A percentile compares a stretch with the other conserved stretches of the same genome.
These are phyloP conservation scores for Scutellaria galericulata DNA, from an alignment of 257 asterid species.

Conservation along the genomic window DNA sequence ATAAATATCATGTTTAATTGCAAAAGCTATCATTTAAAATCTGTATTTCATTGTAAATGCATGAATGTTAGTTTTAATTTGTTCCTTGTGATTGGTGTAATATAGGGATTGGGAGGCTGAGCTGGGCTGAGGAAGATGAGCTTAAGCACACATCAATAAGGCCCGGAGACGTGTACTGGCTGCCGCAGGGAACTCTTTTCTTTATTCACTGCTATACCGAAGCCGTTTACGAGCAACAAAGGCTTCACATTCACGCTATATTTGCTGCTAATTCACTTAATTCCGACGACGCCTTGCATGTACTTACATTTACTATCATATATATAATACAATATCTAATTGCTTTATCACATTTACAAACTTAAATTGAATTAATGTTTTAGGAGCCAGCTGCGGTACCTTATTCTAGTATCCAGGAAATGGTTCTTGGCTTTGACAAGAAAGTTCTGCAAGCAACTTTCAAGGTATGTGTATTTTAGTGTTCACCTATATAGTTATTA, in stretches of 20 bases:
- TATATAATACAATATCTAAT: no score
- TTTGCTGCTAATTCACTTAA: conserved; percentile 39
- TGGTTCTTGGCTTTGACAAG: conserved; percentile 75
- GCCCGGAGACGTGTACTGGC: conserved; percentile 68
- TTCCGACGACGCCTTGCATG: conserved; percentile 44
- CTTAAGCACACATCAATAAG: conserved; percentile 35
- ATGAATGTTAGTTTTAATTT: no score
- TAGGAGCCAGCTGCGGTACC: conserved; percentile 35
- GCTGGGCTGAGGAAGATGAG: conserved; percentile 59
- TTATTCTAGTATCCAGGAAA: conserved; percentile 65
- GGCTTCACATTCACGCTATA: conserved; percentile 69
- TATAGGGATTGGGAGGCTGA: conserved; percentile 73
- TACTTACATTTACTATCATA: conserved; percentile 45
- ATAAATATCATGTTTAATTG: no score
- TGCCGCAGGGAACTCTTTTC: conserved; percentile 59
- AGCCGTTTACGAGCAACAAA: conserved; percentile 13
- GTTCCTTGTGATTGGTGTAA: no score
- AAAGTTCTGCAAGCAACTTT: conserved; percentile 67
- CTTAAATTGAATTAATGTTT: no score
- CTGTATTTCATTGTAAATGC: no score
- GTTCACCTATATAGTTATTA: no score
- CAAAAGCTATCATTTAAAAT: no score
- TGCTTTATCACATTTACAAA: no score
- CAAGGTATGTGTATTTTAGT: conserved; percentile 12
- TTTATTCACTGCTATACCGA: conserved; percentile 42